These are phyloP conservation scores for Cicer chorassanicum DNA, from an alignment of 306 rosid genomes.

Conservation along the genomic window DNA sequence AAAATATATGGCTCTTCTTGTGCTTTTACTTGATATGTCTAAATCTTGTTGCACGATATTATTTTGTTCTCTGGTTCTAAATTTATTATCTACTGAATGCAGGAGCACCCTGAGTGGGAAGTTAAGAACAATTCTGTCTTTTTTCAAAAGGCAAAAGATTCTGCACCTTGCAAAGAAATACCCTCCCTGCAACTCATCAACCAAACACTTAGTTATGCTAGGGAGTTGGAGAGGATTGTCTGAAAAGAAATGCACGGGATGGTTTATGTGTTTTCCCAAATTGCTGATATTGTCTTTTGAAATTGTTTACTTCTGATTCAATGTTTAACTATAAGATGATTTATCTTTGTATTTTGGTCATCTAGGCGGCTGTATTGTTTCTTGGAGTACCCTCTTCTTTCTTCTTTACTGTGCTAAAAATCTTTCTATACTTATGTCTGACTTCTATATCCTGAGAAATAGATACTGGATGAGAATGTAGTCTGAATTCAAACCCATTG, in stretches of 20 bases:
- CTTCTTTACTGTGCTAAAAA: not conserved
- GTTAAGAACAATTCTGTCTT: conserved; percentile 61
- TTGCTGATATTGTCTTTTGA: conserved; percentile 32
- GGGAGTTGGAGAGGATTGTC: conserved; percentile 99
- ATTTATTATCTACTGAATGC: conserved; percentile 35
- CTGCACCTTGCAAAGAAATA: conserved; percentile 96
- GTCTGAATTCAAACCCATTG: not conserved
- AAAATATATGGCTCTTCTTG: too few species aligned
- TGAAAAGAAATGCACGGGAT: conserved; percentile 43
- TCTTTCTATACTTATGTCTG: not conserved
- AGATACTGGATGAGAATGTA: conserved; percentile 17
- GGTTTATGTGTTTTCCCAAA: conserved; percentile 38
- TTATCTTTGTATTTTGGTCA: not conserved
- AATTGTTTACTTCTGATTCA: conserved; percentile 35
- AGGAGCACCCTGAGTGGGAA: conserved; percentile 98
- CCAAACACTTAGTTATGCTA: conserved; percentile 95
- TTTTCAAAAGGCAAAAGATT: conserved; percentile 87
- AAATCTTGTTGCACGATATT: not conserved
- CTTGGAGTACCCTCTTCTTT: not conserved
- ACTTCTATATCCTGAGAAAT: conserved; percentile 6
- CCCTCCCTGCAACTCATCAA: conserved; percentile 97
- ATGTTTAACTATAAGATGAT: not conserved
- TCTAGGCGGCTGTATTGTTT: not conserved
- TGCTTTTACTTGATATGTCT: not conserved
- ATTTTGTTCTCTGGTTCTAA: conserved; percentile 11